These are phyloP conservation scores for Hsuehochloa calcarea DNA, from an alignment of 176 grass and related monocot species.

Conservation along the genomic window DNA sequence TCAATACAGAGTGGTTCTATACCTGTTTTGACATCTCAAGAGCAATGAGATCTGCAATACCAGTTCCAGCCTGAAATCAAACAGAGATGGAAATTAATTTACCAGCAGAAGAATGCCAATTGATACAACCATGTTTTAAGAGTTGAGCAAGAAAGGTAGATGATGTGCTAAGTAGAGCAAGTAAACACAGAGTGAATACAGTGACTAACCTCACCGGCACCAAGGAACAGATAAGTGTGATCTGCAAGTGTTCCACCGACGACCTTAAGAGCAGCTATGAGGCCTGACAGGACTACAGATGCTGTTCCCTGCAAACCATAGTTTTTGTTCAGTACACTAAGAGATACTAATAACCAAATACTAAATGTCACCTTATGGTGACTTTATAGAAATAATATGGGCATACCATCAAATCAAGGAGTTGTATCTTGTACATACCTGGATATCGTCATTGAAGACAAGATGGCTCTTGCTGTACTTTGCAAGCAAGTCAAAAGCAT, in stretches of 20 bases:
- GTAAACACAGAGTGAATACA: not conserved
- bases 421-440: constrained; percentile 35
- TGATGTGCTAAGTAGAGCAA: no score
- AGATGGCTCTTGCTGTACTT: constrained; percentile 95
- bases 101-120: not conserved
- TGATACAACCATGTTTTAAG: no score
- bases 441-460: constrained; percentile 96
- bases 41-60: constrained; percentile 94
- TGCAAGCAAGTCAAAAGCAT: constrained; percentile 86
- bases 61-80: constrained; percentile 73
- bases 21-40: constrained; percentile 95
- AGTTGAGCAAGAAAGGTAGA: no score
- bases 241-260: constrained; percentile 68
- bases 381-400: not conserved
- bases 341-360: not conserved
- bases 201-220: constrained; percentile 76
- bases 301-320: constrained; percentile 72
- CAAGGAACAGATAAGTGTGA: constrained; percentile 49
- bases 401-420: not conserved
- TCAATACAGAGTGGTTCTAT: not conserved
- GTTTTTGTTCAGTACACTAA: not conserved
- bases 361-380: no score
- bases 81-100: not conserved
- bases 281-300: constrained; percentile 85
- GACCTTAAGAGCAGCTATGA: constrained; percentile 68